Base-by-base conservation (phyloP, 257 asterid genomes). In the Plantago major region DNA sequence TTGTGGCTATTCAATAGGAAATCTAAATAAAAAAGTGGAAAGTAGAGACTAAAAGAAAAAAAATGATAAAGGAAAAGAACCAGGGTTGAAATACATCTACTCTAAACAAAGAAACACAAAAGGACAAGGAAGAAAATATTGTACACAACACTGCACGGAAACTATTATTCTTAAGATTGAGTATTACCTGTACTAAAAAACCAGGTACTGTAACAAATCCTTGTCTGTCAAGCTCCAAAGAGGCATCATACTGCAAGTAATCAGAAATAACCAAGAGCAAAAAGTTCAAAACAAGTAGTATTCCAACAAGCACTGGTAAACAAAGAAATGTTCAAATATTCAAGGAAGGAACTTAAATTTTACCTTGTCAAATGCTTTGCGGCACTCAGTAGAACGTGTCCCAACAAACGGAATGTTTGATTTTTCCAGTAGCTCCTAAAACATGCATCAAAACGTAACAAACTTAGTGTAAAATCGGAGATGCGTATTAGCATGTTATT, bases 281-380 rank as follows among this genome's bases (percentile, higher is more conserved):
- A 30, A 30, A 30, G 37, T 30, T 30, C 37, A 30, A 5, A 30
- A 30, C 37, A 2, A 30, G 37, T 2, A 30, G 37, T 30, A 5
- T 30, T 30, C 37, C 3, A 30, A 30, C 37, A 30, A 30, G 37
- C 3, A 5, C 5, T 30, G 5, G 57, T 4, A 74, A 48, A 37
- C 47, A 43, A 16, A 18, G 17, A 42, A 42, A 63, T 66, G 58
- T 19, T 49, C 52, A 38, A 37, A 49, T 28, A 62, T 56, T 16
- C 5, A 50, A 55, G 47, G 50, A 53, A 55, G 11, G 18, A 56
- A 56, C 37, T 30, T 30, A 30, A 30, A 76, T 64, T 6, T 68
- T 78, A 88, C 96, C 70, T 88, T 88, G 75, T 88, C 95, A 78
- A 88, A 88, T 73, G 96, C 93, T 72, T 65, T 81, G 46, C 82